Evolutionary conservation across 805 yeast species (phyloP), one percentile per base, ranked within the genome.

Genomic region (Candida gorgasii): DNA sequence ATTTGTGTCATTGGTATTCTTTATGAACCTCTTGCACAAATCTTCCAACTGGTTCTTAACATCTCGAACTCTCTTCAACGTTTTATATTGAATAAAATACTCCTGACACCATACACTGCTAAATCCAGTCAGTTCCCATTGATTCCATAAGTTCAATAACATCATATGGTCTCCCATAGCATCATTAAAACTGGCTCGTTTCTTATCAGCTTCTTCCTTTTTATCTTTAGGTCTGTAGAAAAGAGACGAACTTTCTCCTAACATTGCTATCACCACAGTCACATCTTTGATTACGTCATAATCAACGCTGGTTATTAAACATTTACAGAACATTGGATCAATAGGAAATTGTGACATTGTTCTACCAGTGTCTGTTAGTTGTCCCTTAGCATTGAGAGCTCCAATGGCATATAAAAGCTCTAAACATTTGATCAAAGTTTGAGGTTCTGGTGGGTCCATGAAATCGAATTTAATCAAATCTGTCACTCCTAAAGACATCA

Each of bases 321-420:
- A 80, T 58, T 86, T 88, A 6, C 97, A 83, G 54, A 89, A 73
- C 73, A 87, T 87, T 3, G 97, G 97, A 51, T 89, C 95, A 48
- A 90, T 76, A 0, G 99, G 99, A 52, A 90, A 87, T 45, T 84
- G 89, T 1, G 96, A 84, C 97, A 93, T 90, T 47, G 79, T 78
- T 32, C 84, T 64, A 0, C 99, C 99, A 1, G 82, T 57, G 36
- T 77, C 69, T 0, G 98, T 92, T 29, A 93, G 66, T 39, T 78
- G 73, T 0, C 98, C 99, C 43, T 76, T 75, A 8, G 83, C 80
- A 51, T 86, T 89, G 42, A 93, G 64, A 0, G 97, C 98, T 0
- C 96, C 95, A 7, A 93, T 62, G 0, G 90, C 82, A 59, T 88
- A 92, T n/a, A 93, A 65, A 39, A 86, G 75, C 47, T 89, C 93